Conservation (phyloP, 2,329 filamentous ascomycete species). For the Mycosphaerella sp. region DNA sequence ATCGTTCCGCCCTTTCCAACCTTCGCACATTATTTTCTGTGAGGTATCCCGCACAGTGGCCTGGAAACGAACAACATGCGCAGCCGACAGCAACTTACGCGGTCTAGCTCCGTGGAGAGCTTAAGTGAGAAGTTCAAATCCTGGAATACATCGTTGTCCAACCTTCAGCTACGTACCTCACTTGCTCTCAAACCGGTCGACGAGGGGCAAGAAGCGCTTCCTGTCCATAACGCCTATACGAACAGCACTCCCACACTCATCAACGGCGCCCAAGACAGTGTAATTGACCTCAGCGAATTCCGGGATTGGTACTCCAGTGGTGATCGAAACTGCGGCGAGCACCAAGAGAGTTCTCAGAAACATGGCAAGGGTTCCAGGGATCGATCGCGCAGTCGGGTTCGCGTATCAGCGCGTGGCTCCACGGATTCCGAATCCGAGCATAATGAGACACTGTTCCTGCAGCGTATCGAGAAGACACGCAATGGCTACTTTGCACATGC, state of each 20-base stretch:
- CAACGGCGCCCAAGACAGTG: conserved; percentile 6
- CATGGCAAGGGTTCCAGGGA: neutral
- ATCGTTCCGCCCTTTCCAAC: neutral
- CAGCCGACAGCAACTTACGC: neutral
- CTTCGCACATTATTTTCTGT: neutral
- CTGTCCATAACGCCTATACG: neutral
- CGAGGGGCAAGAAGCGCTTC: neutral
- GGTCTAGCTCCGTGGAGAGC: conserved; percentile 5
- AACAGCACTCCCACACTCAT: neutral
- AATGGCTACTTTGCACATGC: neutral
- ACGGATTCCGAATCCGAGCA: neutral
- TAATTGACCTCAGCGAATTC: conserved; percentile 3
- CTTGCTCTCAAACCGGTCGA: neutral
- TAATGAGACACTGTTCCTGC: neutral
- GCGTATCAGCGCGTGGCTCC: neutral
- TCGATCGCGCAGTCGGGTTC: conserved; percentile 3
- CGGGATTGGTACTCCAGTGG: neutral
- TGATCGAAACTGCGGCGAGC: neutral
- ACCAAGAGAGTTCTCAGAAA: neutral
- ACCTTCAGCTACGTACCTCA: conserved; percentile 4
- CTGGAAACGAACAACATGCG: neutral
- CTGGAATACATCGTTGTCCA: conserved; percentile 2
- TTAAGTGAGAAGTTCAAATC: conserved; percentile 11
- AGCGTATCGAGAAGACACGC: conserved; percentile 1
- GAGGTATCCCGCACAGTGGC: neutral